Percentiles rank a stretch among this genome's conserved stretches.
Conservation (phyloP, 75 land plant genomes). For the Sequoiadendron giganteum region DNA sequence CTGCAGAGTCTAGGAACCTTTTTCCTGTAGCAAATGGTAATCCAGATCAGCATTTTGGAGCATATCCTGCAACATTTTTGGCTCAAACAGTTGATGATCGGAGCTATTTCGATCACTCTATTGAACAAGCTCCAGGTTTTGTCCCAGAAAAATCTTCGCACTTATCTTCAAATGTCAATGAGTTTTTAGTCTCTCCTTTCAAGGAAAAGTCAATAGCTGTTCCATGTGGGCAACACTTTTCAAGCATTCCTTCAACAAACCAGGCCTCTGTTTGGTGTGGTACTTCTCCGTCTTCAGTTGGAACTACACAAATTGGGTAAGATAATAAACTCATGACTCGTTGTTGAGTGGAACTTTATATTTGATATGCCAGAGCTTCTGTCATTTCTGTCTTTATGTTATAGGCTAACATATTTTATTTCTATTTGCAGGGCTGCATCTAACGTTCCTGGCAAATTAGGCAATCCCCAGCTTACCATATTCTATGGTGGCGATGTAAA, state of each 20-base stretch:
- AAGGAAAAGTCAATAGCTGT: background rate
- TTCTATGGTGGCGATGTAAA: conserved; percentile 34
- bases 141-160: background rate
- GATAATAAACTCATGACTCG: background rate
- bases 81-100: background rate
- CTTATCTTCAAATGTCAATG: background rate
- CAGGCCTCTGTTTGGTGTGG: conserved; percentile 7
- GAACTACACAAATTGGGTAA: background rate
- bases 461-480: conserved; percentile 26
- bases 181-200: background rate
- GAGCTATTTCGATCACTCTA: background rate
- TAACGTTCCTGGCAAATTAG: background rate
- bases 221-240: background rate
- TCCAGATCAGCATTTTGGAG: conserved; percentile 10
- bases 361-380: background rate
- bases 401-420: background rate
- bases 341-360: background rate
- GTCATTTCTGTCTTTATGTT: background rate
- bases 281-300: background rate
- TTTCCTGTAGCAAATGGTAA: conserved; percentile 4
- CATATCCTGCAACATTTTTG: background rate
- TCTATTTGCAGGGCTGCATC: conserved; percentile 12
- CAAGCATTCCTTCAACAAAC: background rate
- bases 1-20: background rate
- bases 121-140: background rate